Base-by-base conservation (phyloP, 1,139 yeast species). In the Meyerozyma carpophila region DNA sequence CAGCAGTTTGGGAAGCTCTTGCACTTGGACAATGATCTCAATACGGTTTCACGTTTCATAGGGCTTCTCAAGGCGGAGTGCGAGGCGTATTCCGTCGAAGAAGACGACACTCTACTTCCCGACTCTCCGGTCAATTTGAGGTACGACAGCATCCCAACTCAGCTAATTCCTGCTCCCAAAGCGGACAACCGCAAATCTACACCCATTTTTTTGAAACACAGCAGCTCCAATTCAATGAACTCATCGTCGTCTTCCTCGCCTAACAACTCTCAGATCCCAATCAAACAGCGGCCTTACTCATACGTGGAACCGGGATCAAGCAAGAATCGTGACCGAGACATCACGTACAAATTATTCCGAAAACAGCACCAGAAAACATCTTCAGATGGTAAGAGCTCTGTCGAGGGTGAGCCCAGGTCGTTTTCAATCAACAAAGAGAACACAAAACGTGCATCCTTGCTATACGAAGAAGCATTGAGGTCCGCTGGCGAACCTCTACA, bases 41-140 rank as follows among this genome's bases (percentile, higher is more conserved):
- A 75, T 75, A 29, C 86, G 65, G 53, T 77, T 66, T 55, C 73
- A 75, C 47, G 91, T 70, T 66, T 84, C 75, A 66, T 72, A 32
- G 59, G 58, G 5, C 53, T 72, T 21, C 49, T 72, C 25, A 53
- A 59, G 32, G 46, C 50, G 5, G 73, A 70, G 39, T 50, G 54
- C 7, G 53, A 48, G 2, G 48, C 51, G 9, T 44, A 43, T 8
- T 40, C 27, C 13, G 16, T 34, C 11, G 14, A 20, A 16, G 40
- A 38, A 36, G 46, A 40, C 7, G 44, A 38, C 24, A 14, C 34
- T 31, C 34, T 31, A 8, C 14, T 31, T 31, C 34, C 34, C 20
- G 34, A 31, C 5, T 31, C 34, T 6, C 34, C 34, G 6, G 5
- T 11, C 20, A 31, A 31, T 16, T 14, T 56, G n/a, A 46, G 41